Evolutionary conservation across 768 basidiomycete genomes (phyloP), one percentile per base, ranked within the genome.

Genomic region (Lactarius quietus): DNA sequence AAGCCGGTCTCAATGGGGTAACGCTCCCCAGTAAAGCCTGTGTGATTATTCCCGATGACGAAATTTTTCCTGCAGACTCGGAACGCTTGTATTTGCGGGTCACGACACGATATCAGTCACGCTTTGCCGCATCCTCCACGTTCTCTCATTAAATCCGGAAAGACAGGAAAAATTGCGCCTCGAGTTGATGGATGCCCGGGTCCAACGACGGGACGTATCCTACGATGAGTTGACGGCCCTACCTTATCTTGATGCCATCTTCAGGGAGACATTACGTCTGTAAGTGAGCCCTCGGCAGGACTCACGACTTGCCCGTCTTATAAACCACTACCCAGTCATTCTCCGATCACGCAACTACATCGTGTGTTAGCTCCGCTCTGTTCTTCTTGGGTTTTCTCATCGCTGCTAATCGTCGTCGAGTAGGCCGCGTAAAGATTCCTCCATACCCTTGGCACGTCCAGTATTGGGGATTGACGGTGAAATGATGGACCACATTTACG

Each of bases 231-330:
- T 81, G 6, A 73, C 73, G 54, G 61, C 72, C 3, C 70, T 82
- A 23, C 74, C 78, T 0, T 77, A 78, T 68, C 73, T 81, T 31
- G 79, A 80, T 52, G 72, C 72, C 14, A 71, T 77, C 41, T 74
- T 74, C 61, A 71, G 74, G 26, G 77, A 78, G 67, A 75, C 73
- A 1, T 68, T 78, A 15, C 70, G 77, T 1, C 39, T 74, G 70
- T 73, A 51, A 53, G 72, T 72, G 15, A 17, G 9, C 3, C 15
- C 14, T 54, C 18, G 39, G 29, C 9, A 0, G 10, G 9, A 23
- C 23, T 54, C 41, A 53, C 29, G 12, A 35, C 18, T 38, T 20
- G 33, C 15, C 15, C 2, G 6, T 31, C 57, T 54, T 15, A 62
- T 1, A 14, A 48, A 38, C 20, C n/a, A 12, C 6, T 41, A 14